These are phyloP conservation scores for Taphrina pruni DNA, from an alignment of 1,139 yeast genomes.

Conservation along the genomic window DNA sequence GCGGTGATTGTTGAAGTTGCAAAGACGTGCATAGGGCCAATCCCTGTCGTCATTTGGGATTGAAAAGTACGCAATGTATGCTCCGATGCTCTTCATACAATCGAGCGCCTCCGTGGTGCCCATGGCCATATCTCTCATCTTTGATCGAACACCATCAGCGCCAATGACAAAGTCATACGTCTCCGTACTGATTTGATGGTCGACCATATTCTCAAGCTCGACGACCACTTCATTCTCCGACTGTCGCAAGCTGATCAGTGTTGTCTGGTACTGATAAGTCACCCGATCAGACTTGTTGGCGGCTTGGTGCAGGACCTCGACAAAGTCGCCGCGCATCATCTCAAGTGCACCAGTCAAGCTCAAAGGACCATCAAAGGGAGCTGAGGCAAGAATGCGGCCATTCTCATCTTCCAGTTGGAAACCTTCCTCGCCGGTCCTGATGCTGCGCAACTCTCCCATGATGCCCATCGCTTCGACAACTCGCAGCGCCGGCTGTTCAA, in stretches of 20 bases:
- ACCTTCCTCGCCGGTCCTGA: slow-evolving; percentile 4
- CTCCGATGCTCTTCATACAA: not conserved
- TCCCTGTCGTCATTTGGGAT: not conserved
- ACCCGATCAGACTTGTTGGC: not conserved
- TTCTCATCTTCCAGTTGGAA: not conserved
- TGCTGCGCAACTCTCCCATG: not conserved
- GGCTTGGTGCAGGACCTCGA: not conserved
- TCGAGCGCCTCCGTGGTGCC: not conserved
- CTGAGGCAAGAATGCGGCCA: not conserved
- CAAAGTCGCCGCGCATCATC: slow-evolving; percentile 19
- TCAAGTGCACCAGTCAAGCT: slow-evolving; percentile 2
- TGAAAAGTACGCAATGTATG: slow-evolving; percentile 3
- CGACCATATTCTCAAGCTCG: not conserved
- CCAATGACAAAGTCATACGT: slow-evolving; percentile 6
- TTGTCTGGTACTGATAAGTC: not conserved
- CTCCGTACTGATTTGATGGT: not conserved
- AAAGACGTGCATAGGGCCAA: slow-evolving; percentile 6
- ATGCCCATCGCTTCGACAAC: slow-evolving; percentile 4
- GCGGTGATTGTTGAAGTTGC: not conserved
- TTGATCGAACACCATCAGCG: slow-evolving; percentile 3
- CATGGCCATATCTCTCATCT: not conserved
- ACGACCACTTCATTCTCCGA: not conserved
- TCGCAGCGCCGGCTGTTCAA: not conserved
- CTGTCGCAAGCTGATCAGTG: not conserved
- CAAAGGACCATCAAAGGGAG: not conserved